Base-by-base conservation (phyloP, 2,329 filamentous ascomycete genomes). In the Trichoderma gracile region DNA sequence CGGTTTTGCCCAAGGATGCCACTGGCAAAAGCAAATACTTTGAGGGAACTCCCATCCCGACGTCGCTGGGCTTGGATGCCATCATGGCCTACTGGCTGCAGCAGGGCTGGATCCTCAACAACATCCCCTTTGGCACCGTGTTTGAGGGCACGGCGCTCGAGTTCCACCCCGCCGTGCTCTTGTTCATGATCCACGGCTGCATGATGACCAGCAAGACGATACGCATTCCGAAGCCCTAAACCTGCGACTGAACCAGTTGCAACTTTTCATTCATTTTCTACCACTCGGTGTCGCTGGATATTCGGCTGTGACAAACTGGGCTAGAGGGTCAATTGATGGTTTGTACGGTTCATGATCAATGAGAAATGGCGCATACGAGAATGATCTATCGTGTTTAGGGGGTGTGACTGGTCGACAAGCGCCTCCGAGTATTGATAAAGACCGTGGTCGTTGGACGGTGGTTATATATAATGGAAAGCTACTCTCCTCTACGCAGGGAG, bases 131-230 rank as follows among this genome's bases (percentile, higher is more conserved):
- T 38, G 94, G 95, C 46, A 78, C 89, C 23, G 82, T 86, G 80
- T 81, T 87, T 33, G 76, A 83, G 61, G 93, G 90, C 23, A 87
- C 89, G 0, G 68, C 80, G 8, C 80, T 93, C 21, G 95, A 96
- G 78, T 87, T 97, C 66, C 95, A 99, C 76, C 94, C 95, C 15
- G 82, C 90, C 3, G 91, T 89, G 8, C 78, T 88, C 25, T 73
- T 98, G 66, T 99, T 97, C 78, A 82, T 96, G 65, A 71, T 93
- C n/a, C 92, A 96, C 75, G 95, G 93, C 21, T 96, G 91, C 74
- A 79, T 95, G 73, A 98, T 99, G 95, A 90, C 94, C 68, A 97
- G 92, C 81, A 96, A 94, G 84, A 94, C 88, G 38, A 87, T 99
- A 73, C 92, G 95, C 75, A 93, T 99, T 69, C 95, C 95, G 17